Evolutionary conservation across 75 land plant genomes (phyloP).

Genomic region (Pinus tabuliformis): DNA sequence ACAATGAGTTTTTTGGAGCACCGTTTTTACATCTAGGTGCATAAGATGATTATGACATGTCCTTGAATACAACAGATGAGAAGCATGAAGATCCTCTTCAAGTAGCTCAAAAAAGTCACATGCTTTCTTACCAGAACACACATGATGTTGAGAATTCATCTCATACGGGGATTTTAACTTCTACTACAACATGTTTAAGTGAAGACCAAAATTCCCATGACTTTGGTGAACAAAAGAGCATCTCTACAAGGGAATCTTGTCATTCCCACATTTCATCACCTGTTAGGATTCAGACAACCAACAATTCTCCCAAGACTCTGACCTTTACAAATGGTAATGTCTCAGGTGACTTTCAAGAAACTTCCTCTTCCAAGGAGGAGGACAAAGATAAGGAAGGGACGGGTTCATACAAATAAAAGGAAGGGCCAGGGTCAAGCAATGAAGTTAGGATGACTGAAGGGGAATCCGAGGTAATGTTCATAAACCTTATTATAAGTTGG

Average conservation of each 20-base stretch:
- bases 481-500: slow-evolving; percentile 42
- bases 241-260: slow-evolving; percentile 6
- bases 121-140: slow-evolving; percentile 21
- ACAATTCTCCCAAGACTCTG: slow-evolving; percentile 24
- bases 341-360: neutral
- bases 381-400: neutral
- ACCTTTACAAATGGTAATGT: slow-evolving; percentile 22
- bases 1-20: neutral
- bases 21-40: slow-evolving; percentile 52
- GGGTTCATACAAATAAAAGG: neutral
- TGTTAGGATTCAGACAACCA: slow-evolving; percentile 6
- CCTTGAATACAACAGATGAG: slow-evolving; percentile 14
- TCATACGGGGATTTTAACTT: slow-evolving; percentile 24
- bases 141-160: slow-evolving; percentile 15
- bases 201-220: slow-evolving; percentile 31
- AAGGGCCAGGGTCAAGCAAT: neutral
- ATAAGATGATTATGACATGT: slow-evolving; percentile 48
- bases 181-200: slow-evolving; percentile 47
- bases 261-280: slow-evolving; percentile 12
- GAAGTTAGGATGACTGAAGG: slow-evolving; percentile 10
- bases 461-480: slow-evolving; percentile 17
- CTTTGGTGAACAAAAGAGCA: slow-evolving; percentile 25
- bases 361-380: slow-evolving; percentile 4
- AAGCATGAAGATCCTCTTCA: slow-evolving; percentile 6
- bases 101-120: slow-evolving; percentile 9